Base-by-base conservation (phyloP, 2,329 filamentous ascomycete genomes). In the Phaeophleospora eucalypticola region DNA sequence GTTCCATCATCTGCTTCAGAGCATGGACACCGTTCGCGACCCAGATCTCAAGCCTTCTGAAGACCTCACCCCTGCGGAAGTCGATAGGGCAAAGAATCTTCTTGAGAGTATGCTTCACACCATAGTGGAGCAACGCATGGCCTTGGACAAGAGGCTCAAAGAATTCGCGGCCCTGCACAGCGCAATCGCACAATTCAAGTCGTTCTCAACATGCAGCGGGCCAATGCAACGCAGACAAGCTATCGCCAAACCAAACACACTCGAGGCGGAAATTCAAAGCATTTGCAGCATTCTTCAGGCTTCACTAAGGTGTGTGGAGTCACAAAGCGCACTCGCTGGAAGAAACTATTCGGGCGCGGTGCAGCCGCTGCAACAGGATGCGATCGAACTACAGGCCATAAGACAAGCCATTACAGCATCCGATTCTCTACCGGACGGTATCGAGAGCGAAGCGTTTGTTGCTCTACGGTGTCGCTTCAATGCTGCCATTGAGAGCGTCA, bases 31-130 rank as follows among this genome's bases (percentile, higher is more conserved):
- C 55, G 79, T 86, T 41, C 80, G 91, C 58, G 73, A 79, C 35
- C 77, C 83, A 21, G 73, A 81, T 8, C 77, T 82, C 53, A 83
- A 88, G 41, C 89, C 95, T 66, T 89, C 87, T 0, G 84, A 87
- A 32, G 94, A 98, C 54, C 71, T 98, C 33, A 95, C 86, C 36
- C 78, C 82, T 35, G 84, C 87, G 7, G 89, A 96, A 58, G 79
- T 93, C 6, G 77, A 79, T 35, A 80, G 90, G 61, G 90, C 89
- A 63, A 78, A 87, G 40, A 89, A 89, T 0, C 87, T 87, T 54
- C 72, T 96, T n/a, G 93, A 98, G 65, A 89, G 90, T 19, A 76
- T 96, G 49, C 72, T 97, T 21, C 77, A 84, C 49, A 70, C 47
- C 0, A 48, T 49, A 10, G 44, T 57, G 4, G 36, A 45, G 16